phyloP scores from a whole-genome alignment of 2,329 filamentous ascomycete species.

The Claviceps sp. region DNA sequence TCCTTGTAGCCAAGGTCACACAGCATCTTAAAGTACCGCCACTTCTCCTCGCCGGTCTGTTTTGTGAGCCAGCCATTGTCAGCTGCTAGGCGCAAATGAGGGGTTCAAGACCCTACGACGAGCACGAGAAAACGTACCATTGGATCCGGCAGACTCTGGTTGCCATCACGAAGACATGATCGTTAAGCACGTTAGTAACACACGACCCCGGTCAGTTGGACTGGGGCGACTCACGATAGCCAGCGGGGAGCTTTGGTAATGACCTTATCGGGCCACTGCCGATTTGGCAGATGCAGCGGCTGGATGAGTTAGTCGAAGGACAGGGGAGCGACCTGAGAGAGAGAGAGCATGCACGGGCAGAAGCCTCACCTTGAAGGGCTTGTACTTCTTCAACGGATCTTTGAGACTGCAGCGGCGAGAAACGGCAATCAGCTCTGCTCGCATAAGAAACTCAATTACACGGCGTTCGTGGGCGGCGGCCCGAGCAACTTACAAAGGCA shows the following conservation, averaged over 20 bases:
- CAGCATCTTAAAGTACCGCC: slow-evolving; percentile 89
- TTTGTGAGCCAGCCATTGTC: not conserved
- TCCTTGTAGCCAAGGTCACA: slow-evolving; percentile 90
- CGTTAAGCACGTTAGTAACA: not conserved
- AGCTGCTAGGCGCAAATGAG: not conserved
- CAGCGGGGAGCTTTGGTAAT: slow-evolving; percentile 79
- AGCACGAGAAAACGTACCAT: slow-evolving; percentile 49
- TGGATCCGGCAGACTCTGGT: slow-evolving; percentile 83
- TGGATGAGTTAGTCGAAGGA: not conserved
- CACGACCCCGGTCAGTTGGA: not conserved
- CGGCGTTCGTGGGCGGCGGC: not conserved
- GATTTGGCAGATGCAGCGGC: slow-evolving; percentile 37
- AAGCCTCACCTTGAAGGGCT: not conserved
- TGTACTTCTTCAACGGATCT: not conserved
- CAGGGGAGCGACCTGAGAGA: not conserved
- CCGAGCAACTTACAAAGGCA: not conserved
- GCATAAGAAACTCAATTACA: not conserved
- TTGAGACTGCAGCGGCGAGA: not conserved
- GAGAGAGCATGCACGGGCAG: not conserved
- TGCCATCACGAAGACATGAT: slow-evolving; percentile 55
- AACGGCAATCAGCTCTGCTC: not conserved
- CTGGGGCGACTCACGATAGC: slow-evolving; percentile 33
- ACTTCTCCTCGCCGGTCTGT: slow-evolving; percentile 89
- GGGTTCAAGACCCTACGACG: not conserved
- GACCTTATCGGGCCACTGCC: slow-evolving; percentile 73